Evolutionary conservation across 176 grass and related monocot species (phyloP), one percentile per base, ranked within the genome.

Genomic region (Ensete glaucum): DNA sequence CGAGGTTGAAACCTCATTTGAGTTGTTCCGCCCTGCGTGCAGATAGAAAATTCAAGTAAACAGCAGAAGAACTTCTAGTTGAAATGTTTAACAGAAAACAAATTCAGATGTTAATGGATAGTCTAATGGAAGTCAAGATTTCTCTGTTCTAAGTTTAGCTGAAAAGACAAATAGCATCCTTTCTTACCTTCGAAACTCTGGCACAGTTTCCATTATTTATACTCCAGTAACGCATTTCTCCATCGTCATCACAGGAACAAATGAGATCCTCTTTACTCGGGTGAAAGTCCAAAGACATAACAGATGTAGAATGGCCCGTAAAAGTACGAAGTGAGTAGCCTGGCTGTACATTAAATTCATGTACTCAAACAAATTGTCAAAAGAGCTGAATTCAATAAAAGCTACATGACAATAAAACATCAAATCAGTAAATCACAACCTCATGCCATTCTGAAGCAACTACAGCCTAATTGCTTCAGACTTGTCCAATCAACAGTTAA

Each of bases 251-350:
- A 69, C 71, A 91, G 10, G 84, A 90, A 50, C 81, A 90, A 9
- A 90, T 75, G 16, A 90, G 59, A 69, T 86, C 76, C 64, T 78
- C 62, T 29, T 75, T 66, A 13, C 53, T 84, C 11, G 85, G 88
- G 77, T 90, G 82, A 67, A 90, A 90, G 54, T 90, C 88, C 59
- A 90, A 17, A 50, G 88, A 90, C 65, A 56, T 82, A 19, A 87
- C 88, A 70, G 58, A 76, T 62, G 85, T 75, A 56, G 53, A 75
- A 79, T 91, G 89, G 9, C 89, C 85, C 14, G 49, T 53, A 64
- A 88, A 87, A 56, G 89, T 81, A 9, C 81, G 76, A 65, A 87
- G 19, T 73, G 17, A 68, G 69, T 69, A 72, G 70, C 69, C 77
- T 20, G 52, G 69, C 89, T 91, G 66, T 62, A 81, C 50, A 73